Conservation (phyloP, 441 rosid genomes). For the Melianthus villosus region DNA sequence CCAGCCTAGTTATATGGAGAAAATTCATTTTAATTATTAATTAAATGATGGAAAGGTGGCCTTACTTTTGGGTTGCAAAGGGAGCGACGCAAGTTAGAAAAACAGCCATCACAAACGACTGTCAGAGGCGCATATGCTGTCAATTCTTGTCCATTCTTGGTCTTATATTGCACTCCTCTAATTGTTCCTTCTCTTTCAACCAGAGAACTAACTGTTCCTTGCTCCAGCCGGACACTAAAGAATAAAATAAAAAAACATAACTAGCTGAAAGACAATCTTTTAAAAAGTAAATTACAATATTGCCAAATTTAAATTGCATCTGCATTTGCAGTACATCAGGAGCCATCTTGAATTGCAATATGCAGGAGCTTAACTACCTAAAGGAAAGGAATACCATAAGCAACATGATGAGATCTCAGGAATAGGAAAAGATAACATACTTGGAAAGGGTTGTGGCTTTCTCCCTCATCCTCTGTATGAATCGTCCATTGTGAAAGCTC, state of each 20-base stretch:
- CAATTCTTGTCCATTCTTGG: slow-evolving; percentile 37
- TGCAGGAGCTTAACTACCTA: too few relatives aligned
- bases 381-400: neutral
- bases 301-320: neutral
- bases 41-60: neutral
- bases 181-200: slow-evolving; percentile 50
- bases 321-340: neutral
- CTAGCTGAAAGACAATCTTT: slow-evolving; percentile 1
- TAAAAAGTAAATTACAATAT: too few relatives aligned
- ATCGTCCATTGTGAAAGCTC: slow-evolving; percentile 80
- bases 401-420: neutral
- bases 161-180: slow-evolving; percentile 62
- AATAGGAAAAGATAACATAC: slow-evolving; percentile 19
- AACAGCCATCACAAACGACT: slow-evolving; percentile 73
- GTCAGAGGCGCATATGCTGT: slow-evolving; percentile 49
- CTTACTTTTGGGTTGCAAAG: slow-evolving; percentile 62
- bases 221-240: slow-evolving; percentile 50
- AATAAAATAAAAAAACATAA: slow-evolving; percentile 8
- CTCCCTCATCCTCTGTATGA: slow-evolving; percentile 65
- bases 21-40: too few relatives aligned
- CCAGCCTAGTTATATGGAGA: neutral
- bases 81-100: slow-evolving; percentile 70
- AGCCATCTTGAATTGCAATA: too few relatives aligned
- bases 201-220: slow-evolving; percentile 76
- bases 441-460: slow-evolving; percentile 59